Evolutionary conservation across 768 basidiomycete species (phyloP).

Genomic region (Boletellus emodensis): DNA sequence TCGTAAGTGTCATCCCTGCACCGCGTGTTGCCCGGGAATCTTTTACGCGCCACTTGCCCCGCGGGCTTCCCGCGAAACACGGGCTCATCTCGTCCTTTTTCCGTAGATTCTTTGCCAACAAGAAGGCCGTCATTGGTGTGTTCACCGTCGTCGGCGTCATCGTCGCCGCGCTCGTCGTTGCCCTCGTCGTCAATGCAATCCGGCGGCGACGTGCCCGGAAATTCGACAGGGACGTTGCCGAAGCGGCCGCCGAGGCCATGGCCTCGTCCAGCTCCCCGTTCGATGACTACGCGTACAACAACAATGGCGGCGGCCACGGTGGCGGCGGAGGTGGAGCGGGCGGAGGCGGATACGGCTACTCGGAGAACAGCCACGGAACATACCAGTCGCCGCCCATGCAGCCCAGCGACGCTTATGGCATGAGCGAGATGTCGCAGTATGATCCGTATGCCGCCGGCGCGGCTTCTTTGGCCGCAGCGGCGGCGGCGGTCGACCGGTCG

Average conservation of each 20-base stretch:
- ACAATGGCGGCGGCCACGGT: neutral
- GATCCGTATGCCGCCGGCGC: slow-evolving; percentile 33
- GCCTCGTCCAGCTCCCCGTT: slow-evolving; percentile 49
- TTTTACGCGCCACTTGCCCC: too few species aligned
- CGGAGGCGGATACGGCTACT: slow-evolving; percentile 35
- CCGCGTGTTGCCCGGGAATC: too few species aligned
- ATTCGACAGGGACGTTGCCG: slow-evolving; percentile 72
- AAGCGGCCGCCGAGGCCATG: slow-evolving; percentile 63
- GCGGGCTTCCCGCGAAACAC: too few species aligned
- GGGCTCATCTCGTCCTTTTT: too few species aligned
- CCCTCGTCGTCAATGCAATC: slow-evolving; percentile 45
- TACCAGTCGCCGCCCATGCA: slow-evolving; percentile 45
- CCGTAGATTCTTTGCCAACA: slow-evolving; percentile 67
- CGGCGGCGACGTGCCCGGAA: slow-evolving; percentile 60
- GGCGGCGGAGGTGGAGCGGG: slow-evolving; percentile 17
- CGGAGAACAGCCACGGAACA: slow-evolving; percentile 56
- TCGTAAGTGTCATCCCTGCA: slow-evolving; percentile 21
- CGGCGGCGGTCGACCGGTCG: slow-evolving; percentile 18
- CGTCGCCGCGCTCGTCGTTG: slow-evolving; percentile 47
- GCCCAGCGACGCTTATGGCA: slow-evolving; percentile 43
- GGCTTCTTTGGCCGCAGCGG: slow-evolving; percentile 17
- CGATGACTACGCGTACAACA: slow-evolving; percentile 40
- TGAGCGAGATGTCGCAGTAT: slow-evolving; percentile 45
- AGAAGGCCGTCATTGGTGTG: slow-evolving; percentile 64
- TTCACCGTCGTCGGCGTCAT: slow-evolving; percentile 71